phyloP scores from a whole-genome alignment of 106 monocot species.

The Posidonia australis region DNA sequence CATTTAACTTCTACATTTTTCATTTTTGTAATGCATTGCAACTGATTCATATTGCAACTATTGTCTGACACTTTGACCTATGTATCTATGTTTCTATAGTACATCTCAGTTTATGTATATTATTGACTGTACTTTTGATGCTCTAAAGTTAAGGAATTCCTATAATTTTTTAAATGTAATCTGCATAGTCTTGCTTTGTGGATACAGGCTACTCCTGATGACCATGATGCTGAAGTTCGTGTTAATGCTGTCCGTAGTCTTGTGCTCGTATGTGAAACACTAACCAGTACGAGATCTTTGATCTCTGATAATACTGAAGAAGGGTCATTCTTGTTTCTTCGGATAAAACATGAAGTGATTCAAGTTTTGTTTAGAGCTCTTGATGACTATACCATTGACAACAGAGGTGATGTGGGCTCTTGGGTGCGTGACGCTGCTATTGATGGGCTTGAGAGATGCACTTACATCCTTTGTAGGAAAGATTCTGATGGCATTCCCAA shows the following conservation, averaged over 20 bases:
- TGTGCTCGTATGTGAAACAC: constrained; percentile 77
- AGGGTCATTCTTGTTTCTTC: constrained; percentile 28
- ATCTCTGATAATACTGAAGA: constrained; percentile 22
- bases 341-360: constrained; percentile 69
- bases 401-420: constrained; percentile 98
- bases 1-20: too few relatives aligned
- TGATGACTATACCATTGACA: constrained; percentile 91
- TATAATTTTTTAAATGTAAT: too few relatives aligned
- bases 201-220: constrained; percentile 76
- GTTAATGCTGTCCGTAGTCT: constrained; percentile 72
- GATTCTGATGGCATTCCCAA: constrained; percentile 19
- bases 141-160: too few relatives aligned
- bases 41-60: too few relatives aligned
- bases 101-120: too few relatives aligned
- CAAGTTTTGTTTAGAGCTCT: constrained; percentile 64
- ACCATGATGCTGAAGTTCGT: constrained; percentile 88
- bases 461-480: constrained; percentile 58
- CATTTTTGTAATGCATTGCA: too few relatives aligned
- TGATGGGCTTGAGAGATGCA: constrained; percentile 70
- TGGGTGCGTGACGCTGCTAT: constrained; percentile 98
- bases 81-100: too few relatives aligned
- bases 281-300: constrained; percentile 21
- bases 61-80: too few relatives aligned
- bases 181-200: too few relatives aligned
- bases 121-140: too few relatives aligned